Conservation (phyloP, 345 rosid species). For the Populus pruinosa region DNA sequence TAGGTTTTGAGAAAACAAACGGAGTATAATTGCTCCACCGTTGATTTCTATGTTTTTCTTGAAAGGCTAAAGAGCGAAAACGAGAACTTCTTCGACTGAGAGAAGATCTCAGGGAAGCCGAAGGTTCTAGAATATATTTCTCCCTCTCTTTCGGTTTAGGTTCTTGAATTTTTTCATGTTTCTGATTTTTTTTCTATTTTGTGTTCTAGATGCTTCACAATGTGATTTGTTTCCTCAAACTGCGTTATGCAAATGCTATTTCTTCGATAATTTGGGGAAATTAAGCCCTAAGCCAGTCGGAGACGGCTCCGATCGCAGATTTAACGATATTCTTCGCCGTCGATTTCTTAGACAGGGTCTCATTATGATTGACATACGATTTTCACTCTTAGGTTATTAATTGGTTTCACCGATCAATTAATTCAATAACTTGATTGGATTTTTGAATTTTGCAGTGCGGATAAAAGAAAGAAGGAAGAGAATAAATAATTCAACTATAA, state of each 20-base stretch:
- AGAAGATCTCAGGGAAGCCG: slow-evolving; percentile 76
- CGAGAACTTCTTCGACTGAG: slow-evolving; percentile 61
- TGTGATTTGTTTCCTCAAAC: slow-evolving; percentile 55
- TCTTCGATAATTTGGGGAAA: slow-evolving; percentile 77
- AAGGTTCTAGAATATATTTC: slow-evolving; percentile 39
- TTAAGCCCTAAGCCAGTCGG: slow-evolving; percentile 31
- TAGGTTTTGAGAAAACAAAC: not conserved
- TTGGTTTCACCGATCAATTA: not conserved
- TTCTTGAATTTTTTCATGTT: not conserved
- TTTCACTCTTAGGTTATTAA: not conserved
- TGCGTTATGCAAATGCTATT: slow-evolving; percentile 81
- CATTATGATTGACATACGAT: not conserved
- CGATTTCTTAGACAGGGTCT: slow-evolving; percentile 81
- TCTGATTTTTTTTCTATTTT: slow-evolving; percentile 10
- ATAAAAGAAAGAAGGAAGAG: slow-evolving; percentile 37
- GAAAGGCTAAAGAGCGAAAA: slow-evolving; percentile 81
- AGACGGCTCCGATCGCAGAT: slow-evolving; percentile 48
- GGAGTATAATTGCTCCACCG: not conserved
- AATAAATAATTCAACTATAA: slow-evolving; percentile 32
- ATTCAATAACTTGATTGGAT: not conserved
- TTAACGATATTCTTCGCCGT: slow-evolving; percentile 62
- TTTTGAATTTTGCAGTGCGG: slow-evolving; percentile 48
- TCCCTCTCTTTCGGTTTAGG: not conserved
- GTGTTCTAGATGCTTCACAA: slow-evolving; percentile 46
- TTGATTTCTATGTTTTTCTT: slow-evolving; percentile 7